Base-by-base conservation (phyloP, 805 yeast species). In the Pichia insulana region DNA sequence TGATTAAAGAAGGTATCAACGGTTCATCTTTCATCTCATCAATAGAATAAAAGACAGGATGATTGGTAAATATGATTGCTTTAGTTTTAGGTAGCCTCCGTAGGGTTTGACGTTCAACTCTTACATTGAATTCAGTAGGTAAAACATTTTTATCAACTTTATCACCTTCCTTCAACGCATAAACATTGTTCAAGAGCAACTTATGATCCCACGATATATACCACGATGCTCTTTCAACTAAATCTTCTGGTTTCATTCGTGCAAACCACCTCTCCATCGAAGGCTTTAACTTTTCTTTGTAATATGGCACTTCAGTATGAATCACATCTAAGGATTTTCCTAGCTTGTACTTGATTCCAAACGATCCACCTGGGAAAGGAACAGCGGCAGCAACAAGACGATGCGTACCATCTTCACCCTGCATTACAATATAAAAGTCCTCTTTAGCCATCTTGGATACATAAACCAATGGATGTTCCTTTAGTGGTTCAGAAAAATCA, bases 11-110 rank as follows among this genome's bases (percentile, higher is more conserved):
- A 7, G 88, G 87, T 20, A 83, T 74, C 53, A 80, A 59, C 3
- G 94, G 90, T 55, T 82, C 87, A 53, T 83, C 88, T 47, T 83
- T 82, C 76, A 83, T 77, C 54, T 84, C 90, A 32, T 83, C 89
- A 34, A 83, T 76, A 2, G 83, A 74, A 59, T 83, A 83, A 55
- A 80, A 83, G n/a, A 80, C 68, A 4, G 88, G 89, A 56, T 81
- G 89, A 55, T 81, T 81, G 22, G 87, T 78, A 65, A 81, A 81
- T 39, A 81, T 76, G 46, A 81, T 76, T 3, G 87, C 87, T 37
- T 67, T 53, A 0, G 82, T 62, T 55, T 69, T 77, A 31, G 89
- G 88, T 41, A 81, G 66, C 53, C 81, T 68, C 55, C 87, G 67
- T 44, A 81, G 63, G 1, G 88, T 78, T 58, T 81, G 89, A 51